Evolutionary conservation across 78 protist genomes (phyloP).

Genomic region (Chrysochromulina parva): DNA sequence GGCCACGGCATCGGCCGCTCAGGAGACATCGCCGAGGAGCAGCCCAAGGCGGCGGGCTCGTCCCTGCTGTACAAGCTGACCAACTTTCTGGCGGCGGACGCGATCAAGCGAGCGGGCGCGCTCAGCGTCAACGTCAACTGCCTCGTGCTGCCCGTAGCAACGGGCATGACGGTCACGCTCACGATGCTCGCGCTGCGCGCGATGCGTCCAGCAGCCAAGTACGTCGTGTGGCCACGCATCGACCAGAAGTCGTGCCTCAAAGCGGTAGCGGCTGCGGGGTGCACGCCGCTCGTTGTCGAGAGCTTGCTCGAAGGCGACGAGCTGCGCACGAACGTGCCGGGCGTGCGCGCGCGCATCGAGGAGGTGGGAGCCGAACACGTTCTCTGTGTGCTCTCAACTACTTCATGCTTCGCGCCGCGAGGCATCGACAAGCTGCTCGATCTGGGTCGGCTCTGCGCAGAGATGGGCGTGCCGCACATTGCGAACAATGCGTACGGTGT

Average conservation of each 20-base stretch:
- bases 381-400: constrained; percentile 88
- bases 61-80: constrained; percentile 85
- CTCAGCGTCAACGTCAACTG: background rate
- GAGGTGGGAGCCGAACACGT: constrained; percentile 69
- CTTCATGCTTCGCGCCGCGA: constrained; percentile 98
- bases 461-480: constrained; percentile 78
- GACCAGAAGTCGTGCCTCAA: constrained; percentile 74
- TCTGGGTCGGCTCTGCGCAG: constrained; percentile 79
- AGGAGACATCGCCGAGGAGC: constrained; percentile 94
- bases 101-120: constrained; percentile 45
- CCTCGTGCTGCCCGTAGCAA: constrained; percentile 91
- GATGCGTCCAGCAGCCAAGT: background rate
- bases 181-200: constrained; percentile 68
- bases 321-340: constrained; percentile 33
- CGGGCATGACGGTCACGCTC: constrained; percentile 94
- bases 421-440: constrained; percentile 83
- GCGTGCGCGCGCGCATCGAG: background rate
- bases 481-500: constrained; percentile 98
- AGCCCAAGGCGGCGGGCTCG: constrained; percentile 99
- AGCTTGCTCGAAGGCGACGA: constrained; percentile 67
- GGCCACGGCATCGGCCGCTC: constrained; percentile 90
- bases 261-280: constrained; percentile 19
- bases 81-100: constrained; percentile 67
- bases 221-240: constrained; percentile 95
- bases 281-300: constrained; percentile 40